Evolutionary conservation across 306 rosid genomes (phyloP).

Genomic region (Quillaja saponaria): DNA sequence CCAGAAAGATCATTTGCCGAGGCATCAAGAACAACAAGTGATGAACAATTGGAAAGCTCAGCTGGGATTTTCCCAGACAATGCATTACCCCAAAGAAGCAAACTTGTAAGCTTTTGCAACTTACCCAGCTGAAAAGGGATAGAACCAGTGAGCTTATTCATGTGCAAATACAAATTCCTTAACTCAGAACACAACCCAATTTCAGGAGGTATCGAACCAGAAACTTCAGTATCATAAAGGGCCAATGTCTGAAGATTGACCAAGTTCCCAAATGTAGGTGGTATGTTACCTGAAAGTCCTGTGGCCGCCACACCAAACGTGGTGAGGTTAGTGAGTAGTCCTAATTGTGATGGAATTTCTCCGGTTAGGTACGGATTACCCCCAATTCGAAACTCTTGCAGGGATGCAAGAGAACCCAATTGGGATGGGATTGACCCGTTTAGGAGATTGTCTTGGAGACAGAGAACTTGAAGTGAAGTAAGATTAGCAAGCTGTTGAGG

Average conservation of each 20-base stretch:
- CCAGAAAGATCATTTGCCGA: slow-evolving; percentile 82
- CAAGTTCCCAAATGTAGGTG: slow-evolving; percentile 82
- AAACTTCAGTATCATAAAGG: slow-evolving; percentile 79
- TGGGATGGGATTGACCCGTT: slow-evolving; percentile 85
- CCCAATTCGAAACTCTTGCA: slow-evolving; percentile 86
- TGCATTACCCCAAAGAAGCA: slow-evolving; percentile 82
- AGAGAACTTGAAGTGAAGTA: slow-evolving; percentile 66
- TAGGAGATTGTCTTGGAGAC: slow-evolving; percentile 77
- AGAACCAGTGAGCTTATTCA: slow-evolving; percentile 80
- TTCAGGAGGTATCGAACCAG: slow-evolving; percentile 74
- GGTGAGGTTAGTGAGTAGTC: slow-evolving; percentile 78
- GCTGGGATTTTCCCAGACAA: slow-evolving; percentile 74
- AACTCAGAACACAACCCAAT: slow-evolving; percentile 82
- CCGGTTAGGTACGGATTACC: slow-evolving; percentile 87
- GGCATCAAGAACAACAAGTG: slow-evolving; percentile 76
- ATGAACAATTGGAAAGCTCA: slow-evolving; percentile 81
- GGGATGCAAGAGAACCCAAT: slow-evolving; percentile 67
- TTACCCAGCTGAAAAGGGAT: slow-evolving; percentile 72
- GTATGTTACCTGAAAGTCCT: slow-evolving; percentile 79
- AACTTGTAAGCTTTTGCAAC: slow-evolving; percentile 79
- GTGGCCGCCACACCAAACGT: slow-evolving; percentile 93
- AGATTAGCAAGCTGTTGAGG: slow-evolving; percentile 69
- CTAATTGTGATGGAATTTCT: slow-evolving; percentile 69
- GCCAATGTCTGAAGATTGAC: slow-evolving; percentile 78
- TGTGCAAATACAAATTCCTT: slow-evolving; percentile 72